phyloP scores from a whole-genome alignment of 768 basidiomycete genomes.

The Coprinellus aureogranulatus region DNA sequence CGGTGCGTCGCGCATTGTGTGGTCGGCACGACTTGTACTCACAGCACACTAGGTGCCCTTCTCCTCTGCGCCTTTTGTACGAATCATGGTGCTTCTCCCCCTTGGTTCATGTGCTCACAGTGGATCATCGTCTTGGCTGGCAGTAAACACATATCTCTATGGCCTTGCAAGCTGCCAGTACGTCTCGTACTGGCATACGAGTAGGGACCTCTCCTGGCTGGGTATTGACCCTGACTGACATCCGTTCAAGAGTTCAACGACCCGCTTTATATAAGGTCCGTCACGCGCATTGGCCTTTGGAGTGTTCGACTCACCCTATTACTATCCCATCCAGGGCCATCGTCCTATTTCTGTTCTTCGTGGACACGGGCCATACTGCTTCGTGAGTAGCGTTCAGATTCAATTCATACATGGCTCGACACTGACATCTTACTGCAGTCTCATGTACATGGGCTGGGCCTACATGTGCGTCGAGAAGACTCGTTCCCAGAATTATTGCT shows the following conservation, averaged over 20 bases:
- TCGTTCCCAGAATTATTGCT: too few species aligned
- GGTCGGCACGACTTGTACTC: too few species aligned
- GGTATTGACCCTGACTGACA: not conserved
- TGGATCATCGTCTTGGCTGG: not conserved
- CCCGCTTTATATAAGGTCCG: not conserved
- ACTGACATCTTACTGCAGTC: not conserved
- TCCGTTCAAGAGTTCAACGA: not conserved
- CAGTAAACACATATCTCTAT: conserved; percentile 4
- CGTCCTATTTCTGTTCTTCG: not conserved
- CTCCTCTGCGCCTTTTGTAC: not conserved
- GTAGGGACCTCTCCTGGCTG: not conserved
- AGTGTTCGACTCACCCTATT: not conserved
- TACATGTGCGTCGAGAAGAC: too few species aligned
- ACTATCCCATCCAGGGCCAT: not conserved
- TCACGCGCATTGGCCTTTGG: too few species aligned
- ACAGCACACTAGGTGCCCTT: not conserved
- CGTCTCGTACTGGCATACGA: not conserved
- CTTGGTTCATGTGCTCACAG: not conserved
- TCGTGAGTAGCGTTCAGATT: not conserved
- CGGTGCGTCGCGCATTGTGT: not conserved
- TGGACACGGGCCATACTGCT: not conserved
- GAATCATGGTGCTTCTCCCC: not conserved
- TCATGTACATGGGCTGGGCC: too few species aligned
- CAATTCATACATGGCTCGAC: not conserved
- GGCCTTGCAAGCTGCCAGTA: conserved; percentile 2